A percentile compares a stretch with the other conserved stretches of the same genome.
Evolutionary conservation across 1,284 basidiomycete species (phyloP).

Genomic region (Naganishia sp.): DNA sequence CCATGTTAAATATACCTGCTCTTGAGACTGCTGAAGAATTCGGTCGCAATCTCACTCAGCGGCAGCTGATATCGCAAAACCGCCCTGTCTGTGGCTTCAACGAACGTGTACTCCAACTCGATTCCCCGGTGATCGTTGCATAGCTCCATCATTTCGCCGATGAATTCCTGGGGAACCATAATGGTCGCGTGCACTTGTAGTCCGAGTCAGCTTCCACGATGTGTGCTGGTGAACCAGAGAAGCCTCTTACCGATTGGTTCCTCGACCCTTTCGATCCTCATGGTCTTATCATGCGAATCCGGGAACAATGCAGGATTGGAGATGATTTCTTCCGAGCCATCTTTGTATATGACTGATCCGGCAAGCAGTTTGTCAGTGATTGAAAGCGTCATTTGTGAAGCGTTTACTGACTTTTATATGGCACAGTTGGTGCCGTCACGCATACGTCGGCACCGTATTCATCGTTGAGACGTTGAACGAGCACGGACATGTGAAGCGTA

Average conservation of each 20-base stretch:
- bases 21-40: constrained; percentile 91
- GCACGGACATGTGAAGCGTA: constrained; percentile 90
- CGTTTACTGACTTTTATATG: constrained; percentile 70
- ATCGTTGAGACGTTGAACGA: constrained; percentile 89
- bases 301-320: constrained; percentile 94
- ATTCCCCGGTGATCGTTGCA: constrained; percentile 73
- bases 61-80: constrained; percentile 81
- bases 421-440: constrained; percentile 89
- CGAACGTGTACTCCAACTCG: constrained; percentile 72
- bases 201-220: neutral
- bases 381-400: neutral
- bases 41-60: constrained; percentile 79
- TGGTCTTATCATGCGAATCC: constrained; percentile 66
- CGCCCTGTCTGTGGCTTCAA: constrained; percentile 66
- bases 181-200: constrained; percentile 75
- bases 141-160: constrained; percentile 89
- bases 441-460: constrained; percentile 90
- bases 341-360: constrained; percentile 67
- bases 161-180: constrained; percentile 86
- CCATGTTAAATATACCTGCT: constrained; percentile 45
- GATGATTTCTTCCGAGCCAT: constrained; percentile 66
- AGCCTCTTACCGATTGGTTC: constrained; percentile 66
- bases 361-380: constrained; percentile 3
- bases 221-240: neutral
- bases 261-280: constrained; percentile 70